Evolutionary conservation across 352 stramenopile species (phyloP), one percentile per base, ranked within the genome.

Genomic region (Globisporangium emineosum): DNA sequence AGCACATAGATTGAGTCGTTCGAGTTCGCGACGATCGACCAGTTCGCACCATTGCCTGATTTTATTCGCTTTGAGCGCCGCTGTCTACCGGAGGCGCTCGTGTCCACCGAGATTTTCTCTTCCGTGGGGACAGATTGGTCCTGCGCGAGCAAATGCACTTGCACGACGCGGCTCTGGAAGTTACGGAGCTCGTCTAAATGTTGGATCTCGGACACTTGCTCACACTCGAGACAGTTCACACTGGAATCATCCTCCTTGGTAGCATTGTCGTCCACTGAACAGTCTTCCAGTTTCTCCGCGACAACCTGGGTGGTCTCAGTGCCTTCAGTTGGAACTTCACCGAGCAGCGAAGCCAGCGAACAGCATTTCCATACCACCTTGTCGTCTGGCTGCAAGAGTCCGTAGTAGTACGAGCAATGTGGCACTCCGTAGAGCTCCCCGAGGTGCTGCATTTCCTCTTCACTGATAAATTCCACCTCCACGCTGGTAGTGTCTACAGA

Each of bases 1-100:
- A 94, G 62, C 52, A 91, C 77, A 43, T 88, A 89, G 13, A 93
- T 78, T 0, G 80, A 88, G 61, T 94, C 86, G 29, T 72, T 76
- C 6, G 86, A 75, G 56, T 82, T 91, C 3, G 83, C 77, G 15
- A 61, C 9, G 37, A 94, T 74, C 4, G 65, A 62, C 82, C 81
- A 90, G 7, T 37, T 83, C 8, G 69, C 73, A 27, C 45, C 40
- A 47, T 47, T 51, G 0, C 72, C 73, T 15, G 83, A 77, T 13
- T 81, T 78, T 62, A 86, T 88, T 9, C 86, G 81, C 65, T 75
- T 78, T 2, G 86, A 94, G 5, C 86, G 73, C 15, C 86, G 72
- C 55, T 83, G 80, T n/a, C 76, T 73, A 8, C 68, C 64, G 1
- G 66, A 74, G 12, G 69, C 70, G 52, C 72, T 75, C 5, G 60